Evolutionary conservation across 2,329 filamentous ascomycete genomes (phyloP).

Genomic region (Hansfordia pulvinata): DNA sequence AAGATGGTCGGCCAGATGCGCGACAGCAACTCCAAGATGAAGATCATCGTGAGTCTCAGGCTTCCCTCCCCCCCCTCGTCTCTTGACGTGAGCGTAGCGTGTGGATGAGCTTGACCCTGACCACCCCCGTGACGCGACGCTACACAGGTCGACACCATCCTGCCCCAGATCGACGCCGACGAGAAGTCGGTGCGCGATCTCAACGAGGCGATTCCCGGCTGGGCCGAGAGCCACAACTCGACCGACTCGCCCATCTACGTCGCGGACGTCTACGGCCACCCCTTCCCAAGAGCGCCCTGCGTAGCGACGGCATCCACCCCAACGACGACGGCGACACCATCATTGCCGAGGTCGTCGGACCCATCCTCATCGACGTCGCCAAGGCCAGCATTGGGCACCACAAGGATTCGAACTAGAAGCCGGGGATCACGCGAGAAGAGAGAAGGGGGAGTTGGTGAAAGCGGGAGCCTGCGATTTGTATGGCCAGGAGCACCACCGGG

Average conservation of each 20-base stretch:
- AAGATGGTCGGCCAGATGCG: slow-evolving; percentile 23
- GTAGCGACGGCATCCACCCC: slow-evolving; percentile 24
- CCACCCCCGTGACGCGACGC: neutral
- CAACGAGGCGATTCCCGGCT: slow-evolving; percentile 22
- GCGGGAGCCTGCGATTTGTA: too few species aligned
- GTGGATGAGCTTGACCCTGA: neutral
- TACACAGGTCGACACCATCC: slow-evolving; percentile 23
- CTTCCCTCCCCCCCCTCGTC: neutral
- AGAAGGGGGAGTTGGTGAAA: too few species aligned
- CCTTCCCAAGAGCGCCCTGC: slow-evolving; percentile 11
- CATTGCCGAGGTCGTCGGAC: slow-evolving; percentile 17
- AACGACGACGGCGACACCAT: slow-evolving; percentile 18
- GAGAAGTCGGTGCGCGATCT: slow-evolving; percentile 15
- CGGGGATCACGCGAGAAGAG: too few species aligned
- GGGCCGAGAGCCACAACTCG: slow-evolving; percentile 20
- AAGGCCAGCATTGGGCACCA: too few species aligned
- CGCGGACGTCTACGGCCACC: slow-evolving; percentile 18
- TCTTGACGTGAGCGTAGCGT: too few species aligned
- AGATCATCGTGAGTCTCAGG: slow-evolving; percentile 22
- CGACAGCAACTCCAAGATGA: slow-evolving; percentile 19
- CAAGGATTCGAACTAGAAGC: too few species aligned
- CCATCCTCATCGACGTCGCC: slow-evolving; percentile 16
- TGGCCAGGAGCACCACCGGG: too few species aligned
- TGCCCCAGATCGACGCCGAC: slow-evolving; percentile 19
- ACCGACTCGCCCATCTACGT: slow-evolving; percentile 24